Evolutionary conservation across 2,329 filamentous ascomycete genomes (phyloP), one percentile per base, ranked within the genome.

Genomic region (Onygenales sp.): DNA sequence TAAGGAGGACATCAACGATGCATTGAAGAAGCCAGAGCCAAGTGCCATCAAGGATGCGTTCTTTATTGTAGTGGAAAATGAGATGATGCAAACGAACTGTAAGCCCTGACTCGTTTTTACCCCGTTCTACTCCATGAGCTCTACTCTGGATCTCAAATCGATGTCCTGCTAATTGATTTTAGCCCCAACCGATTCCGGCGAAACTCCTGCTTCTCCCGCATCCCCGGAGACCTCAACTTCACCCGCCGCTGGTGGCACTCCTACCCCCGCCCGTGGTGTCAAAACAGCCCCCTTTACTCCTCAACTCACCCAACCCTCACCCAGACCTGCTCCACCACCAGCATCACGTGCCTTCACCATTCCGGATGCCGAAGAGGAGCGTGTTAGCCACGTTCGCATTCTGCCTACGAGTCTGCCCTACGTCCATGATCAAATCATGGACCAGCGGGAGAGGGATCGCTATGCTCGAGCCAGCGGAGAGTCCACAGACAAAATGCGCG

Each of bases 11-110:
- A 92, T 98, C 51, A 87, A 96, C 66, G 93, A 97, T 70, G 92
- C 93, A 21, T 76, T 98, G 57, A 86, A 87, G 63, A 90, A 89
- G 53, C 84, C 93, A 51, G 93, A 98, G 68, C 93, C 93, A 10
- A 97, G 91, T 54, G 91, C 93, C 9, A 96, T 98, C 77, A 98
- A 98, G 73, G 93, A 98, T 71, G 93, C 93, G 1, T 98, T 97
- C 73, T 85, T 96, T 72, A 98, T 98, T 68, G 89, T 98, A 31
- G 84, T 92, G 51, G 93, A 98, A 71, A 97, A 97, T 67, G 93
- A 96, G 69, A 81, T 97, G 67, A 97, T 97, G 91, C 87, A 91
- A 68, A 85, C 85, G 52, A 95, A 90, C 68, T 90, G 88, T 94
- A 77, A 82, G 88, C 83, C 11, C 6, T 36, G 10, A 33, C 45